Evolutionary conservation across 1,139 yeast genomes (phyloP), one percentile per base, ranked within the genome.

Genomic region (Eremothecium sinecaudum): DNA sequence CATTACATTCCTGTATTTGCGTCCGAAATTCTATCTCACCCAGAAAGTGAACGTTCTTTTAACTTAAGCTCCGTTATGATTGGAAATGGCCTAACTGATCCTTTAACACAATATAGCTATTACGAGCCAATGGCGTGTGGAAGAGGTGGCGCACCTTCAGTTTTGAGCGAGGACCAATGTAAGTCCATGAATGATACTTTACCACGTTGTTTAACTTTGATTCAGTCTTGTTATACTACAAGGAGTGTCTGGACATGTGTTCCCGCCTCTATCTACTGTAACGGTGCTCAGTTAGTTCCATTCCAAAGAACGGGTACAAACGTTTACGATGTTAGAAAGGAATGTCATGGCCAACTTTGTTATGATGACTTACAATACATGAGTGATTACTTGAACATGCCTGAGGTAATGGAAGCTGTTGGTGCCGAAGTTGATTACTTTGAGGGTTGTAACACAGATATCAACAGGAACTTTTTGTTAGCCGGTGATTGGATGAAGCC

Each of bases 51-150:
- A 51, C 79, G 93, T 59, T 69, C 75, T 41, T 87, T 90, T 66
- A 75, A 86, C 59, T 71, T 90, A 56, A 70, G 87, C 17, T 83
- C 96, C 5, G 84, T 90, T 28, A 64, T 90, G 61, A 87, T 90
- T 54, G 98, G 98, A 56, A 90, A 90, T 58, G 98, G 98, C 39
- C 73, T 90, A 55, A 86, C 96, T 36, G 97, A 90, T 61, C 87
- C 94, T 11, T 72, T 83, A 58, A 75, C 76, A 43, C 98, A 90
- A 65, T 82, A 80, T 60, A 80, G 79, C 48, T 76, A 76, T 60
- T 90, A 84, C 63, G 81, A 82, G 64, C 94, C 93, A 59, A 90
- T 90, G 98, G 97, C 96, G 8, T 90, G 98, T 63, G 95, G 96
- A 46, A 67, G 75, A 51, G 94, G 94, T 53, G 97, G 95, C 31